A percentile compares a stretch with the other conserved stretches of the same genome.
phyloP scores from a whole-genome alignment of 495 filamentous ascomycete genomes.

The Oidiodendron maius region DNA sequence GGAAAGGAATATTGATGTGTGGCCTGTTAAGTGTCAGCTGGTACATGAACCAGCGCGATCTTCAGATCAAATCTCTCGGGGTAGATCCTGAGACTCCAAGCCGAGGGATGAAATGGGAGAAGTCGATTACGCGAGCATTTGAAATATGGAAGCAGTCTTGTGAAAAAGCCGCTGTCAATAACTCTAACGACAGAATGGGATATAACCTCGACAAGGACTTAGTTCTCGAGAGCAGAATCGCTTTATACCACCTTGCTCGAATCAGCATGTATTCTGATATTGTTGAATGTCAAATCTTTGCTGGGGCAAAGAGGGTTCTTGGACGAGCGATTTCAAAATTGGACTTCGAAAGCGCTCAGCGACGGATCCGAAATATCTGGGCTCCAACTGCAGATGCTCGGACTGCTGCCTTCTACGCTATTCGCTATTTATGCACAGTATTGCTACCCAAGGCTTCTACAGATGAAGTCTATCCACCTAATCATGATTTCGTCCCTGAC shows the following conservation, averaged over 20 bases:
- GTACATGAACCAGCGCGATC: neutral
- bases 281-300: neutral
- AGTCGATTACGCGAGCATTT: neutral
- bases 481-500: neutral
- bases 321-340: neutral
- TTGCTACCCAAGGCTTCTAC: neutral
- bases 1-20: neutral
- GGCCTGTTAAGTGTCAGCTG: neutral
- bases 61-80: neutral
- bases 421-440: neutral
- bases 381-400: neutral
- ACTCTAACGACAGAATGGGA: neutral
- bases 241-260: neutral
- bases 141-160: neutral
- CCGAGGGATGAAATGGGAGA: neutral
- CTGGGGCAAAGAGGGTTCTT: neutral
- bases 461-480: too few relatives aligned
- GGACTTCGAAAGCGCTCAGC: neutral
- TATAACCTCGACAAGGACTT: neutral
- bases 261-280: neutral
- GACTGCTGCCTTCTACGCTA: neutral
- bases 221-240: neutral
- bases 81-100: neutral
- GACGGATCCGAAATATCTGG: neutral
- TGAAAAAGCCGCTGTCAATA: neutral